A percentile compares a stretch with the other conserved stretches of the same genome.
Conservation (phyloP, 2,329 filamentous ascomycete species). For the Teratosphaeria epicoccoides region DNA sequence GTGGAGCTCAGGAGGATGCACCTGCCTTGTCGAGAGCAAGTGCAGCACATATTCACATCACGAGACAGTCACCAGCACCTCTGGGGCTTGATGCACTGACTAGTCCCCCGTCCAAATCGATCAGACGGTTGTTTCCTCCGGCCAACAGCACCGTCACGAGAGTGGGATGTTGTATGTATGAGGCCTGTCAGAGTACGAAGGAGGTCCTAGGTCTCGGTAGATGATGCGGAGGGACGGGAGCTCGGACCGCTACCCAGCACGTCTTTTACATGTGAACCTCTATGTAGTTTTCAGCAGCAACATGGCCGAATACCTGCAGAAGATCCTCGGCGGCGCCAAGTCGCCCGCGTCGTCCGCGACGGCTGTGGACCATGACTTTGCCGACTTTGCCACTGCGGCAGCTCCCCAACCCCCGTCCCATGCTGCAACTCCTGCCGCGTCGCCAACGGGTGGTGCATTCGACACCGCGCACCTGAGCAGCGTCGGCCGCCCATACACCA, state of each 20-base stretch:
- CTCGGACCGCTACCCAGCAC: too few species aligned
- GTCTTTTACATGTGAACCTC: too few species aligned
- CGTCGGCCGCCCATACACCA: slow-evolving; percentile 60
- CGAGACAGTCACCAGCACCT: too few species aligned
- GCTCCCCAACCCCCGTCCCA: slow-evolving; percentile 49
- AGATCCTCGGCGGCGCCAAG: slow-evolving; percentile 59
- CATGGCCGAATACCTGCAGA: slow-evolving; percentile 51
- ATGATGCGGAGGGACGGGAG: too few species aligned
- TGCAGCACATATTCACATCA: too few species aligned
- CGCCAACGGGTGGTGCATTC: slow-evolving; percentile 26
- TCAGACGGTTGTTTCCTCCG: too few species aligned
- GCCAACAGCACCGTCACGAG: too few species aligned
- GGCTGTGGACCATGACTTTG: slow-evolving; percentile 57
- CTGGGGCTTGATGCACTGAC: neutral
- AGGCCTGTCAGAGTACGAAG: too few species aligned
- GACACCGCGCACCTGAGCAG: slow-evolving; percentile 25
- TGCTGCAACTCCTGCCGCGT: slow-evolving; percentile 35
- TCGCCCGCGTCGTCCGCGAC: slow-evolving; percentile 36
- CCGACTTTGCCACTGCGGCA: slow-evolving; percentile 77
- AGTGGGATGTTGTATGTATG: too few species aligned
- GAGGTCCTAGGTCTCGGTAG: too few species aligned
- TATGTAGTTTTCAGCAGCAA: neutral
- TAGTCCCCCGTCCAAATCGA: too few species aligned
- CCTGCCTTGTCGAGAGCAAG: too few species aligned
- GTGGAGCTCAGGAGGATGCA: neutral